Evolutionary conservation across 169 alveolate genomes (phyloP).

Genomic region (Babesia gibsoni): DNA sequence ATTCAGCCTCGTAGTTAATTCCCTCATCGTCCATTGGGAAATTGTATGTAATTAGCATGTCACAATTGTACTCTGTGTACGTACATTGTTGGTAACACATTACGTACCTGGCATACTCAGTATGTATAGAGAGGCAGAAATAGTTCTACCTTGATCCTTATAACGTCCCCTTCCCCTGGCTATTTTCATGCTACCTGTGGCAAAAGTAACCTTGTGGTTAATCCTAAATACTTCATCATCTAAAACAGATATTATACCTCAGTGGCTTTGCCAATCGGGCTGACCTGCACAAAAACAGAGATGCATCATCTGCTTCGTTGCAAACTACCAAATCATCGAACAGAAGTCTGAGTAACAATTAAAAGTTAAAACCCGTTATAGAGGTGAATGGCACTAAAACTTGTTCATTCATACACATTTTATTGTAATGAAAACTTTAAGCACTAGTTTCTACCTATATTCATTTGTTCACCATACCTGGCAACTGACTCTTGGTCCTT

Average conservation of each 20-base stretch:
- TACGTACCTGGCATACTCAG: slow-evolving; percentile 47
- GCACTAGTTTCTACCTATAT: background rate
- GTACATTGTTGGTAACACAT: background rate
- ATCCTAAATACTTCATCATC: background rate
- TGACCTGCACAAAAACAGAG: background rate
- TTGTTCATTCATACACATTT: no score
- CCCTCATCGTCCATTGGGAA: slow-evolving; percentile 24
- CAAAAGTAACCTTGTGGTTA: slow-evolving; percentile 6
- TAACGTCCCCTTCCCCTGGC: slow-evolving; percentile 1
- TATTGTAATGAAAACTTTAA: no score
- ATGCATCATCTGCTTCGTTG: slow-evolving; percentile 35
- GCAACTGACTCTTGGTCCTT: slow-evolving; percentile 23
- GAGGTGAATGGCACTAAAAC: no score
- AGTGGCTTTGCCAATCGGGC: background rate
- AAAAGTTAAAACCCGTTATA: no score
- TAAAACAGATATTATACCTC: background rate
- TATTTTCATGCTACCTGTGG: slow-evolving; percentile 52
- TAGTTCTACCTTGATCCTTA: background rate
- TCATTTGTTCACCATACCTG: slow-evolving; percentile 11
- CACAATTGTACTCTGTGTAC: slow-evolving; percentile 27
- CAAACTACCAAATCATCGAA: slow-evolving; percentile 46
- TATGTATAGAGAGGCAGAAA: slow-evolving; percentile 27
- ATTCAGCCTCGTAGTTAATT: background rate
- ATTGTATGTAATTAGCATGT: slow-evolving; percentile 40
- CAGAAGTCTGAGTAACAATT: slow-evolving; percentile 7